Evolutionary conservation across 208 protist genomes (phyloP).

Genomic region (Trypanosoma brucei): DNA sequence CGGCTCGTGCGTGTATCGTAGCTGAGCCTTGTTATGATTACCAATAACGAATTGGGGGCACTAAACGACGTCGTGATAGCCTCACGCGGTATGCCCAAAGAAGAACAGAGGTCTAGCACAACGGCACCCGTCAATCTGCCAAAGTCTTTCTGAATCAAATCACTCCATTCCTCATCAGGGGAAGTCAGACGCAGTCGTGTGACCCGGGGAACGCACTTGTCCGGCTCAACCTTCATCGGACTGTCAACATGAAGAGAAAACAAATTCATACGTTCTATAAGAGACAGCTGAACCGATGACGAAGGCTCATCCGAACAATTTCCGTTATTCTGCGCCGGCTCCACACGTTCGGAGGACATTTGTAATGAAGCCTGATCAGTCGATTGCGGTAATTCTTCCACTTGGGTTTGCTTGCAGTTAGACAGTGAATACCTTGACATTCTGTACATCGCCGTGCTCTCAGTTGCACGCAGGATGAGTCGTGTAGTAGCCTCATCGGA

Average conservation of each 20-base stretch:
- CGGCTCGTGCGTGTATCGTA: not conserved
- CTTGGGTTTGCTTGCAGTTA: not conserved
- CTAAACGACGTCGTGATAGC: not conserved
- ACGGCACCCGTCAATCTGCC: not conserved
- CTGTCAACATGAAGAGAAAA: not conserved
- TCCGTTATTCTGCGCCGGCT: not conserved
- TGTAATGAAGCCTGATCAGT: too few species aligned
- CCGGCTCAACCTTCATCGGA: not conserved
- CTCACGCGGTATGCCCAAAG: not conserved
- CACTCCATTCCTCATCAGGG: not conserved
- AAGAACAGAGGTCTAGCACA: not conserved
- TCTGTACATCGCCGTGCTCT: not conserved
- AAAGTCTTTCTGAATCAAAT: not conserved
- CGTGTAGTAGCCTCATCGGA: not conserved
- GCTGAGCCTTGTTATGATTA: not conserved
- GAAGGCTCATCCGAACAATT: not conserved
- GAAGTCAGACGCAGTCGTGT: not conserved
- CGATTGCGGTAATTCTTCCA: not conserved
- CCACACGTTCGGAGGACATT: too few species aligned
- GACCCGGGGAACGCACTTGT: not conserved
- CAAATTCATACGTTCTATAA: not conserved
- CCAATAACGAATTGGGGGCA: not conserved
- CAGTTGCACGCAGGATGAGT: conserved; percentile 9
- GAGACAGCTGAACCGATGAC: not conserved
- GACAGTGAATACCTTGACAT: not conserved